Evolutionary conservation across 2,329 filamentous ascomycete genomes (phyloP).

Genomic region (Claviceps spartinae): DNA sequence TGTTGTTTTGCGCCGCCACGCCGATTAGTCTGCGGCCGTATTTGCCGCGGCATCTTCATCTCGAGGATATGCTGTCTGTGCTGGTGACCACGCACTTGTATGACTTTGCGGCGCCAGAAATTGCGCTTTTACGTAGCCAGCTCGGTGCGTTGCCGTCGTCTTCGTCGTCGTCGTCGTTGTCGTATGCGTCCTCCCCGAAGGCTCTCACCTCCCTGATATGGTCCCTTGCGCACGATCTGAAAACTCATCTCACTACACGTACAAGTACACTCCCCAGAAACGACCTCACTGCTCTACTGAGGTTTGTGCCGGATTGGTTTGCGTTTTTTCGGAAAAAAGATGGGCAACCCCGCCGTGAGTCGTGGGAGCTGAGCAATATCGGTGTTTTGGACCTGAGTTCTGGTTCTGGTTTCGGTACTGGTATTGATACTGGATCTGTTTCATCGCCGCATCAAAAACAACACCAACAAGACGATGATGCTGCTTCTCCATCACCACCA

Average conservation of each 20-base stretch:
- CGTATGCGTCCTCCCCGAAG: neutral
- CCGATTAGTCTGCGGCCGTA: constrained; percentile 32
- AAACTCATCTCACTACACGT: constrained; percentile 20
- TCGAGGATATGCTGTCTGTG: constrained; percentile 20
- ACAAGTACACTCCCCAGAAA: constrained; percentile 24
- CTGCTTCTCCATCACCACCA: no score
- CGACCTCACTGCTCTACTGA: constrained; percentile 28
- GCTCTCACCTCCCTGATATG: constrained; percentile 25
- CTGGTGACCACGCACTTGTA: constrained; percentile 25
- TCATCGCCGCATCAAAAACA: no score
- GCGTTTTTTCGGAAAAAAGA: constrained; percentile 27
- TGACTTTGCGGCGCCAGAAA: constrained; percentile 12
- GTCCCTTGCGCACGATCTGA: constrained; percentile 24
- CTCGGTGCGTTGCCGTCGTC: neutral
- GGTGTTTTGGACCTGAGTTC: constrained; percentile 21
- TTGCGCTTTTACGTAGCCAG: constrained; percentile 14
- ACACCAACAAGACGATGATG: constrained; percentile 4
- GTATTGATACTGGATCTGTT: no score
- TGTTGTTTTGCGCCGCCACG: constrained; percentile 24
- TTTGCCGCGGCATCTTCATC: constrained; percentile 16
- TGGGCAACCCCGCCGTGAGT: constrained; percentile 25
- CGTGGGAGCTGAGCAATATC: constrained; percentile 41
- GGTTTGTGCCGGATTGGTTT: constrained; percentile 29
- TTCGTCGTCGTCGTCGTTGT: neutral
- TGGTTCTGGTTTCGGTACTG: no score